Evolutionary conservation across 495 filamentous ascomycete species (phyloP), one percentile per base, ranked within the genome.

Genomic region (Podospora sp.): DNA sequence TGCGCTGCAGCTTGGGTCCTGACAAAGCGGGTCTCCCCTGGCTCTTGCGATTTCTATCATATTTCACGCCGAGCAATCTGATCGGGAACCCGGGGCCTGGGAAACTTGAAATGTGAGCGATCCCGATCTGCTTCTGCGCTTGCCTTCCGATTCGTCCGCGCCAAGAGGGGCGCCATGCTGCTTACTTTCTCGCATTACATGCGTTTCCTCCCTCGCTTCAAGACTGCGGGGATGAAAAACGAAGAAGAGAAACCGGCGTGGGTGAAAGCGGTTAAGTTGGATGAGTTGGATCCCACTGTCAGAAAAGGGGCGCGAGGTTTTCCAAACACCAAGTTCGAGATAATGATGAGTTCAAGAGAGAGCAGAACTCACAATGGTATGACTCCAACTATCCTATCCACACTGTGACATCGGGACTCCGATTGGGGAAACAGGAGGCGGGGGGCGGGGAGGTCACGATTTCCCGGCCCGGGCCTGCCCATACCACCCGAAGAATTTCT

Each of bases 81-180:
- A 56, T 62, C 65, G 29, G 22, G 16, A 27, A 29, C 58, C 58
- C 58, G 58, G 58, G 29, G 16, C 2, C 27, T 26, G 20, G 16
- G 40, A 46, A 63, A n/a, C n/a, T n/a, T n/a, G n/a, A n/a, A 59
- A 68, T 60, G 53, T 68, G 66, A 68, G 66, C 66, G 66, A 68
- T 68, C 66, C 26, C 35, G 24, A 52, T 59, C 60, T 58, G 55
- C 60, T 22, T 51, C 59, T 16, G 33, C 60, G 66, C 9, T 24
- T 51, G 22, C 60, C 60, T 50, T 68, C 66, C 66, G 66, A 68
- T 68, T 68, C 63, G 66, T 60, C 60, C 25, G 26, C 35, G 40
- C 59, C 22, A 29, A 51, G 51, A 52, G 26, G 50, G 49, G 57
- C 24, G 24, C 56, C 36, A 33, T 20, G 26, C 29, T 60, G 27